A percentile compares a stretch with the other conserved stretches of the same genome.
phyloP scores from a whole-genome alignment of 176 grass and related monocot genomes.

The Hordeum marinum region DNA sequence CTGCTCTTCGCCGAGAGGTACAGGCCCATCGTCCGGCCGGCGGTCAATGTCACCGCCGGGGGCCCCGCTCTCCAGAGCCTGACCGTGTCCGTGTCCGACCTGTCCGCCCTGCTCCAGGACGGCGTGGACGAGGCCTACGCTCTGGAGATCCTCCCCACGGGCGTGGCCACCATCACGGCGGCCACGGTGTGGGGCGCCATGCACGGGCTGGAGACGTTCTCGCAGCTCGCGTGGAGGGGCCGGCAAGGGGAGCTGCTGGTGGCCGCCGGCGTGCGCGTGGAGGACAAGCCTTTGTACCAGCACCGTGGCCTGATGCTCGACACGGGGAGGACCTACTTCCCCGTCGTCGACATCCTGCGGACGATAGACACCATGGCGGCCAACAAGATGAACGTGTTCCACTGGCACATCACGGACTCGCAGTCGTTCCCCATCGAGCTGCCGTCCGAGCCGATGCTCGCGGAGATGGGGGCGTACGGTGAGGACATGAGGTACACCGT shows the following conservation, averaged over 20 bases:
- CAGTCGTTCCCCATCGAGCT: constrained; percentile 89
- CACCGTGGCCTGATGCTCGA: constrained; percentile 85
- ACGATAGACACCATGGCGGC: constrained; percentile 80
- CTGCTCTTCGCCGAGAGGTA: constrained; percentile 57
- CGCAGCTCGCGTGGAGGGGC: constrained; percentile 54
- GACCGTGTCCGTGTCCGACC: constrained; percentile 42
- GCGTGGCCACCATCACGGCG: constrained; percentile 28
- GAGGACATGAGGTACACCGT: constrained; percentile 66
- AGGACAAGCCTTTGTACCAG: constrained; percentile 61
- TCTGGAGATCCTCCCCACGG: constrained; percentile 40
- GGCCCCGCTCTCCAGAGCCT: constrained; percentile 17
- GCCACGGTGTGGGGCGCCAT: constrained; percentile 85
- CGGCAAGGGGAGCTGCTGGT: not conserved
- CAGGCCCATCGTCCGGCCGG: constrained; percentile 47
- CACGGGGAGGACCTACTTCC: constrained; percentile 62
- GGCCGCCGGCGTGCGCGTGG: constrained; percentile 47
- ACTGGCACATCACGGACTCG: constrained; percentile 97
- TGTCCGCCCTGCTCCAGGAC: constrained; percentile 48
- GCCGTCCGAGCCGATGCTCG: constrained; percentile 62
- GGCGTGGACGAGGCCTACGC: constrained; percentile 75
- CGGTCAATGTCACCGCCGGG: constrained; percentile 30
- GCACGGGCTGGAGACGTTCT: constrained; percentile 83
- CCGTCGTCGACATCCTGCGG: constrained; percentile 65
- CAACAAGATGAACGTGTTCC: constrained; percentile 98
- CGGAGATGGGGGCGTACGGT: constrained; percentile 65